A percentile compares a stretch with the other conserved stretches of the same genome.
Conservation (phyloP, 1,284 basidiomycete genomes). For the Austropuccinia psidii region DNA sequence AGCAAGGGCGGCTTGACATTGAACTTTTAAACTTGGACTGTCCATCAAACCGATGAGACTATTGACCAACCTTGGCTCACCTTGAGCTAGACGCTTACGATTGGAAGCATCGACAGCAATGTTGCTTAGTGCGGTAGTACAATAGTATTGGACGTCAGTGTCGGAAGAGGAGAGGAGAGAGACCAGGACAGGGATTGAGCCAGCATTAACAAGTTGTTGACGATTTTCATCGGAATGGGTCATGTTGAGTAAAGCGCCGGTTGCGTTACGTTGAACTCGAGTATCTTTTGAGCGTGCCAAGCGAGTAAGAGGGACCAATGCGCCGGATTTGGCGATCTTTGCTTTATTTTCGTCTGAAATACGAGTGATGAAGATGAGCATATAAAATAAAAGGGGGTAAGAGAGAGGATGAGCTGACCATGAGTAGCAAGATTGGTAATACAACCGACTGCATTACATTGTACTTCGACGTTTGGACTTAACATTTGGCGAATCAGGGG, state of each 20-base stretch:
- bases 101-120: slow-evolving; percentile 96
- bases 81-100: slow-evolving; percentile 88
- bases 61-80: slow-evolving; percentile 88
- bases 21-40: slow-evolving; percentile 92
- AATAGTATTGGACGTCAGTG: slow-evolving; percentile 99
- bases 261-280: slow-evolving; percentile 97
- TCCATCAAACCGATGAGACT: slow-evolving; percentile 96
- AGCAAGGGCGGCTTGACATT: slow-evolving; percentile 95
- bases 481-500: slow-evolving; percentile 99
- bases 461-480: slow-evolving; percentile 97
- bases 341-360: slow-evolving; percentile 94
- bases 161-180: slow-evolving; percentile 91
- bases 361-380: neutral
- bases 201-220: slow-evolving; percentile 96
- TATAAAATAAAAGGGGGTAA: neutral
- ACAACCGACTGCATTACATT: slow-evolving; percentile 99
- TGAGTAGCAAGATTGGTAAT: slow-evolving; percentile 98
- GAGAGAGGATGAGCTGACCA: slow-evolving; percentile 55
- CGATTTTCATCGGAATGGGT: slow-evolving; percentile 98
- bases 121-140: slow-evolving; percentile 96
- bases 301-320: slow-evolving; percentile 89
- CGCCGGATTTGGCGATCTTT: slow-evolving; percentile 98
- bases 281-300: slow-evolving; percentile 97
- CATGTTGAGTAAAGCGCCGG: slow-evolving; percentile 97
- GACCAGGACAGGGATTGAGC: slow-evolving; percentile 95